Conservation (phyloP, 176 grass and related monocot genomes). For the Oryza punctata region DNA sequence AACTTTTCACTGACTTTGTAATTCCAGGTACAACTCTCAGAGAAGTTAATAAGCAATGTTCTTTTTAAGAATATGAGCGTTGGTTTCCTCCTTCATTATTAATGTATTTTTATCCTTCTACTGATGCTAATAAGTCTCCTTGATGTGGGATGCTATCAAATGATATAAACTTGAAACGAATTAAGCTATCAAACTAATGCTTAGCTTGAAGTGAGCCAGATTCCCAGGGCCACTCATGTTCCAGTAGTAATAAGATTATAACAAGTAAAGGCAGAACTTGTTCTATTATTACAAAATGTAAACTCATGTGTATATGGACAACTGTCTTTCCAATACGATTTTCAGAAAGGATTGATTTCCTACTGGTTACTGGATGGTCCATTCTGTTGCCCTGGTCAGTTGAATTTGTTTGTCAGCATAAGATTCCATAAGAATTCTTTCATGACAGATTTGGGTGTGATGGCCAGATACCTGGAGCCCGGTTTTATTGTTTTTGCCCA, state of each 20-base stretch:
- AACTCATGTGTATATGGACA: not conserved
- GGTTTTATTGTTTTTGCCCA: not conserved
- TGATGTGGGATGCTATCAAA: not conserved
- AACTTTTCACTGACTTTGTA: not conserved
- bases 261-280: not conserved
- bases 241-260: not conserved
- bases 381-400: not conserved
- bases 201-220: not conserved
- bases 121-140: not conserved
- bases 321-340: not conserved
- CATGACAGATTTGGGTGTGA: not conserved
- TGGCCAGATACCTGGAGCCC: not conserved
- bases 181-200: conserved; percentile 6
- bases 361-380: not conserved
- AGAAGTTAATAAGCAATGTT: conserved; percentile 93
- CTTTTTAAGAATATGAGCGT: conserved; percentile 69
- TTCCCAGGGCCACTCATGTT: not conserved
- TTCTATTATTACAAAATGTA: not conserved
- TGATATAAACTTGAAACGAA: not conserved
- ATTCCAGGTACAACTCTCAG: conserved; percentile 87
- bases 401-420: not conserved
- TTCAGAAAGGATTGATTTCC: not conserved
- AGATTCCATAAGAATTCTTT: not conserved
- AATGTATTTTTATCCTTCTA: conserved; percentile 7
- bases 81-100: not conserved